Percentiles rank a stretch among this genome's conserved stretches.
Conservation (phyloP, 2,329 filamentous ascomycete species). For the Orbilia ellipsospora region DNA sequence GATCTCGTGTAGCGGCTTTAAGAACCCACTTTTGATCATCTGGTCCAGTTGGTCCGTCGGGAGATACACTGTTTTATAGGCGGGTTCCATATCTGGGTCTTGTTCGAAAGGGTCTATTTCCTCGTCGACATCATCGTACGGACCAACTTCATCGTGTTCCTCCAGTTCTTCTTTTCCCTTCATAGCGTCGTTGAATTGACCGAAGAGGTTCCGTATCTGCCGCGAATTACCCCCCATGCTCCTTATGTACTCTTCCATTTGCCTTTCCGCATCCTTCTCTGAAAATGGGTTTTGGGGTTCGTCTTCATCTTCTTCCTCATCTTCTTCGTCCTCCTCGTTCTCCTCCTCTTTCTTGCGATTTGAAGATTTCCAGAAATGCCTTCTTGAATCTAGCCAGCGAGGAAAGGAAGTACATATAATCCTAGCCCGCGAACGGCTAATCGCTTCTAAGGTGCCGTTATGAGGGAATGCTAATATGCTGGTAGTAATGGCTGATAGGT, state of each 20-base stretch:
- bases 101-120: conserved; percentile 47
- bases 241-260: conserved; percentile 30
- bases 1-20: conserved; percentile 45
- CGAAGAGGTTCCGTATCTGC: conserved; percentile 37
- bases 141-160: conserved; percentile 12
- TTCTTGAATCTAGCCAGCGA: conserved; percentile 1
- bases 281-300: conserved; percentile 21
- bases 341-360: conserved; percentile 12
- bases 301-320: conserved; percentile 32
- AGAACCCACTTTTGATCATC: conserved; percentile 42
- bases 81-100: conserved; percentile 41
- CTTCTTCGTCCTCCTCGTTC: conserved; percentile 31
- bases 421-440: neutral
- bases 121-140: conserved; percentile 50
- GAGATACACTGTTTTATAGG: conserved; percentile 47
- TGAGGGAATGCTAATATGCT: neutral
- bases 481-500: conserved; percentile 10
- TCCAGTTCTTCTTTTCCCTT: conserved; percentile 23
- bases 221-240: conserved; percentile 42
- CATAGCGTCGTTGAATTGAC: conserved; percentile 38
- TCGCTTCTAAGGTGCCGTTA: neutral
- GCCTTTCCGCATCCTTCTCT: conserved; percentile 16
- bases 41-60: conserved; percentile 44
- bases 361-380: conserved; percentile 25
- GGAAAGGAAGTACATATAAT: neutral